Conservation (phyloP, 2,329 filamentous ascomycete species). For the Trichoderma atroviride region DNA sequence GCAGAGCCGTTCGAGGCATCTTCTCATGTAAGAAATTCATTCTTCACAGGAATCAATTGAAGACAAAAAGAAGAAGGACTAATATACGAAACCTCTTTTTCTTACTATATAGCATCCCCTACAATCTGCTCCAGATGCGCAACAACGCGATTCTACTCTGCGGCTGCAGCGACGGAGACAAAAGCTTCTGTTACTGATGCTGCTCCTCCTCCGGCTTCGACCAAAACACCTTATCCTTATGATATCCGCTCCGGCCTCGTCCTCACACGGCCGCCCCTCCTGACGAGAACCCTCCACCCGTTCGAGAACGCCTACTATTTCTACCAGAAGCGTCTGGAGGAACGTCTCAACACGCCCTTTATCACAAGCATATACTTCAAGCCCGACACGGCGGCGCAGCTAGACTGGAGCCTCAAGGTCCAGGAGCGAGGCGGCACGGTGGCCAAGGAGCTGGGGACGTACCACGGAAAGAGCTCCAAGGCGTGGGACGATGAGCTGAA, state of each 20-base stretch:
- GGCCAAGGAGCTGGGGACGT: conserved; percentile 82
- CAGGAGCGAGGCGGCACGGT: conserved; percentile 71
- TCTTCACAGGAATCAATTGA: conserved; percentile 29
- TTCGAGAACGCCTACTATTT: conserved; percentile 96
- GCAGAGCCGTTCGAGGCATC: conserved; percentile 51
- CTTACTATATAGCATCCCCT: conserved; percentile 32
- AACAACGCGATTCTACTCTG: conserved; percentile 44
- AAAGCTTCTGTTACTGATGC: conserved; percentile 30
- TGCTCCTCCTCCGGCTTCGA: conserved; percentile 28
- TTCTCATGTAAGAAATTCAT: conserved; percentile 50
- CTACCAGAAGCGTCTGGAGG: conserved; percentile 95
- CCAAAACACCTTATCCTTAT: conserved; percentile 41
- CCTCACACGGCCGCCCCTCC: conserved; percentile 82
- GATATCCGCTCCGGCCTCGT: conserved; percentile 69
- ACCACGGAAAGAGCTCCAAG: conserved; percentile 68
- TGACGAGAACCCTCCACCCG: conserved; percentile 79
- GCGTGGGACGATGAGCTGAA: conserved; percentile 92
- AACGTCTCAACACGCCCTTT: conserved; percentile 86
- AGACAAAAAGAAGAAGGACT: background rate
- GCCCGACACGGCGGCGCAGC: conserved; percentile 77
- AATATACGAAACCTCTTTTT: conserved; percentile 16
- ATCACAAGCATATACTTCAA: conserved; percentile 94
- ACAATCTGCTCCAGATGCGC: conserved; percentile 46
- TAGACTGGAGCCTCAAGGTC: conserved; percentile 89
- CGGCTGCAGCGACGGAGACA: conserved; percentile 32